A percentile compares a stretch with the other conserved stretches of the same genome.
These are phyloP conservation scores for Rhododendron vialii DNA, from an alignment of 148 eudicot species.

Conservation along the genomic window DNA sequence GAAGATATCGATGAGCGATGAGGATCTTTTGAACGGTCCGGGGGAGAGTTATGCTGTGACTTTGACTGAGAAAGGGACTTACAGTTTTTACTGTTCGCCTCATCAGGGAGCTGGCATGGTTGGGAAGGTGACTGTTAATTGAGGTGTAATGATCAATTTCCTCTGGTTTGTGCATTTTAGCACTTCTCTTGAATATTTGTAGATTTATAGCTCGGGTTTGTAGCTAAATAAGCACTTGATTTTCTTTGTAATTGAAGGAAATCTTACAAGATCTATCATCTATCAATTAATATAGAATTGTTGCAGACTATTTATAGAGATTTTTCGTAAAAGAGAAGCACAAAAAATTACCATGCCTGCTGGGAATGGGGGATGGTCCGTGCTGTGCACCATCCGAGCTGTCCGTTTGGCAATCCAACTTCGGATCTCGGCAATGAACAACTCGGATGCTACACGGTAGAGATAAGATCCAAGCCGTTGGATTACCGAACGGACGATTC, in stretches of 20 bases:
- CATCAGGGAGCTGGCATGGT: conserved; percentile 98
- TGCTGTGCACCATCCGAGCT: no score
- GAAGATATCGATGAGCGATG: conserved; percentile 76
- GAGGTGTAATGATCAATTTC: background rate
- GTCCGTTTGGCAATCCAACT: no score
- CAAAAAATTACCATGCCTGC: background rate
- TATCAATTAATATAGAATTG: no score
- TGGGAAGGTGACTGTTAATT: conserved; percentile 77
- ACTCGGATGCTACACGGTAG: background rate
- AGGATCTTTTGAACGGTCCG: conserved; percentile 54
- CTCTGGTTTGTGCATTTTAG: background rate
- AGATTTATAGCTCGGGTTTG: background rate
- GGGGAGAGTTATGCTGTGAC: conserved; percentile 66
- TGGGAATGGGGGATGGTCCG: no score
- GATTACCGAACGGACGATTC: no score
- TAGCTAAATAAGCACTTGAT: background rate
- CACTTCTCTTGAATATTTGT: background rate
- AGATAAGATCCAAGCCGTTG: no score
- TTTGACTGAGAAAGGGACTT: conserved; percentile 75
- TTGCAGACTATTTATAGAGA: no score
- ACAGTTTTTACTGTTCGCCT: conserved; percentile 78
- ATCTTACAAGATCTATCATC: no score
- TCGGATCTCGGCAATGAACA: no score
- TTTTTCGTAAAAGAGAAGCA: background rate
- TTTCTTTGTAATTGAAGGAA: no score